Conservation (phyloP, 176 grass and related monocot genomes). For the Oryza glaberrima region DNA sequence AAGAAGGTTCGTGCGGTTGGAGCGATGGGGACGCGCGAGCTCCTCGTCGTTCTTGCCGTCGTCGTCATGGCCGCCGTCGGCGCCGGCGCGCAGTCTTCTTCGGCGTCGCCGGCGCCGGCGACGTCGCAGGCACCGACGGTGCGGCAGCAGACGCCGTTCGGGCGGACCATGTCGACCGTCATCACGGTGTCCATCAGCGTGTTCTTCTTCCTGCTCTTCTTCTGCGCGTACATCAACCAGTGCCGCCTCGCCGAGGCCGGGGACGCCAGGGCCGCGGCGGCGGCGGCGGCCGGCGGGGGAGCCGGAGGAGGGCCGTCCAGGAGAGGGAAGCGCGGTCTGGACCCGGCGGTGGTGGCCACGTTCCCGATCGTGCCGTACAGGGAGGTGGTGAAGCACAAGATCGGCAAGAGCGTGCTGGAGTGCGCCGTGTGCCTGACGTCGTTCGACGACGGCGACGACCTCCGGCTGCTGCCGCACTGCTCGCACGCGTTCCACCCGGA, state of each 20-base stretch:
- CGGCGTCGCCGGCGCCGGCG: neutral
- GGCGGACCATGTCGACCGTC: constrained; percentile 65
- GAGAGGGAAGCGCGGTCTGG: constrained; percentile 64
- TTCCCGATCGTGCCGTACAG: constrained; percentile 71
- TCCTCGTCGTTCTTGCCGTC: constrained; percentile 34
- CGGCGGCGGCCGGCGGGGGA: neutral
- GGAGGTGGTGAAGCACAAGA: constrained; percentile 74
- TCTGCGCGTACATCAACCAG: constrained; percentile 80
- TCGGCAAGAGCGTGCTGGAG: constrained; percentile 65
- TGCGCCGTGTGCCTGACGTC: constrained; percentile 90
- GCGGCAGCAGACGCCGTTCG: constrained; percentile 40
- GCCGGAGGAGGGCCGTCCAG: constrained; percentile 33
- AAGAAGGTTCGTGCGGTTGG: neutral
- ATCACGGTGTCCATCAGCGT: constrained; percentile 61
- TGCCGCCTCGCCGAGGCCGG: constrained; percentile 44
- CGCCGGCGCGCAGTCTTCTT: neutral
- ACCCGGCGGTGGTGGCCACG: constrained; percentile 54
- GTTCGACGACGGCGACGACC: constrained; percentile 85
- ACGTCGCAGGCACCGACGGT: neutral
- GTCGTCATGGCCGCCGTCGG: neutral
- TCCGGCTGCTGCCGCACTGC: constrained; percentile 85
- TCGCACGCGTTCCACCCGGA: constrained; percentile 92
- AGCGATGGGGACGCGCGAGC: constrained; percentile 30
- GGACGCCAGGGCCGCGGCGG: neutral
- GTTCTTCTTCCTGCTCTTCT: constrained; percentile 85